A percentile compares a stretch with the other conserved stretches of the same genome.
These are phyloP conservation scores for Aspergillus affinis DNA, from an alignment of 495 filamentous ascomycete genomes.

Conservation along the genomic window DNA sequence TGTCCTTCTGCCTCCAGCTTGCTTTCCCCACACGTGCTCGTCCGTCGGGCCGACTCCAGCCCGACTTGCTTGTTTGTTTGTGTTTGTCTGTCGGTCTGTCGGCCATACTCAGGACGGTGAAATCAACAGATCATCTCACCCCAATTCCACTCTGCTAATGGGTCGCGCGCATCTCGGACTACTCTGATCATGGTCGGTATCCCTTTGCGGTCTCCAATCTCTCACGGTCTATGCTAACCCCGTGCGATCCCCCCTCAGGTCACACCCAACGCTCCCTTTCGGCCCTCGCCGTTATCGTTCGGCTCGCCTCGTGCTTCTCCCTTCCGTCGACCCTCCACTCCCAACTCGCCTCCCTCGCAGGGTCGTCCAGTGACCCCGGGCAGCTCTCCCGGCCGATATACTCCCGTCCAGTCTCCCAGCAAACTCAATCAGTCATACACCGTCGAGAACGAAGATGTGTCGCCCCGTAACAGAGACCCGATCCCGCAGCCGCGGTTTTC, in stretches of 20 bases:
- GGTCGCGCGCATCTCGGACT: no score
- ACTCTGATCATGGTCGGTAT: not conserved
- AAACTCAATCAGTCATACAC: slow-evolving; percentile 51
- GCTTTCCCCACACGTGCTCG: not conserved
- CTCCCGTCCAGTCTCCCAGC: slow-evolving; percentile 45
- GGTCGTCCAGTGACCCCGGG: slow-evolving; percentile 38
- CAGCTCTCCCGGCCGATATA: slow-evolving; percentile 46
- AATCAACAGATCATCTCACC: no score
- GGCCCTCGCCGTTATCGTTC: slow-evolving; percentile 70
- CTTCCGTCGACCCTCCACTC: slow-evolving; percentile 64
- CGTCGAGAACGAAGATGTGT: slow-evolving; percentile 37
- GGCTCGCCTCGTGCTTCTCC: slow-evolving; percentile 69
- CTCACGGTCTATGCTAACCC: slow-evolving; percentile 1
- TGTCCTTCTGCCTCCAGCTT: not conserved
- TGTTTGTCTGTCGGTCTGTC: not conserved
- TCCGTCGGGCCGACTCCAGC: not conserved
- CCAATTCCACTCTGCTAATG: no score
- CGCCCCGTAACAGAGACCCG: slow-evolving; percentile 28
- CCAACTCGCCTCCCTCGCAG: slow-evolving; percentile 45
- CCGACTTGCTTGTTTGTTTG: not conserved
- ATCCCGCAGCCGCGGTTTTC: slow-evolving; percentile 43
- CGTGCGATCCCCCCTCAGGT: slow-evolving; percentile 17
- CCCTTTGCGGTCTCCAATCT: not conserved
- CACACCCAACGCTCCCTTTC: slow-evolving; percentile 55
- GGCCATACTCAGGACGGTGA: no score